These are phyloP conservation scores for Sequoia sempervirens DNA, from an alignment of 75 land plant genomes.

Conservation along the genomic window DNA sequence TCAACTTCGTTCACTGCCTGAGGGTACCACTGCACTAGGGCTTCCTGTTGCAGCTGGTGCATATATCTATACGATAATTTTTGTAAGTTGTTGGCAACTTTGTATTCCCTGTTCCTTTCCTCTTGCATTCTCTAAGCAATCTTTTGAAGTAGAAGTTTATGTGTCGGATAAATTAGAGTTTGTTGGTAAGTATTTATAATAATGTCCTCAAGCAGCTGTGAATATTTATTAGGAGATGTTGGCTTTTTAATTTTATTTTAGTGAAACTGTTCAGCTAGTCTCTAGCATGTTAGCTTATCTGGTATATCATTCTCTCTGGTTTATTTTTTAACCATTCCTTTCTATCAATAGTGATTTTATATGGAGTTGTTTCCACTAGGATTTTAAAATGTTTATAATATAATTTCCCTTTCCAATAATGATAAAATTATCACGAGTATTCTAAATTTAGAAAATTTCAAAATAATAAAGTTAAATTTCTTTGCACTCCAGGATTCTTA, in stretches of 20 bases:
- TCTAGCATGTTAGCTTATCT: not conserved
- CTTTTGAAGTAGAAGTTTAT: not conserved
- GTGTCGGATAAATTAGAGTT: not conserved
- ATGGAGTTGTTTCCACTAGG: not conserved
- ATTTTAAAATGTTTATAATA: not conserved
- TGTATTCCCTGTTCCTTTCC: not conserved
- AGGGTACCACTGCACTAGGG: conserved; percentile 68
- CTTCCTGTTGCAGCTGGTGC: conserved; percentile 77
- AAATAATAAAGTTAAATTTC: not conserved
- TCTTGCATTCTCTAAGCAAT: not conserved
- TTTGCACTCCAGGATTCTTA: not conserved
- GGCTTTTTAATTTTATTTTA: not conserved
- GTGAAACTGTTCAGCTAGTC: not conserved
- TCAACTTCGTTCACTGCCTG: conserved; percentile 78
- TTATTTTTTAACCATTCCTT: not conserved
- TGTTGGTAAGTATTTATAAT: not conserved
- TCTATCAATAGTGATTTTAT: not conserved
- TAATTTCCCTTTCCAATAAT: not conserved
- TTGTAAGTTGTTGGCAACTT: conserved; percentile 53
- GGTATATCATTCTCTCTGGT: not conserved
- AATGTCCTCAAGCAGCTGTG: not conserved
- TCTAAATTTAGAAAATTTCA: not conserved
- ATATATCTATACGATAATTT: conserved; percentile 79
- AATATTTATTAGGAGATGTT: not conserved
- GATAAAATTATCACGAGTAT: not conserved